phyloP scores from a whole-genome alignment of 108 stramenopile species.

The Cafeteria roenbergensis region DNA sequence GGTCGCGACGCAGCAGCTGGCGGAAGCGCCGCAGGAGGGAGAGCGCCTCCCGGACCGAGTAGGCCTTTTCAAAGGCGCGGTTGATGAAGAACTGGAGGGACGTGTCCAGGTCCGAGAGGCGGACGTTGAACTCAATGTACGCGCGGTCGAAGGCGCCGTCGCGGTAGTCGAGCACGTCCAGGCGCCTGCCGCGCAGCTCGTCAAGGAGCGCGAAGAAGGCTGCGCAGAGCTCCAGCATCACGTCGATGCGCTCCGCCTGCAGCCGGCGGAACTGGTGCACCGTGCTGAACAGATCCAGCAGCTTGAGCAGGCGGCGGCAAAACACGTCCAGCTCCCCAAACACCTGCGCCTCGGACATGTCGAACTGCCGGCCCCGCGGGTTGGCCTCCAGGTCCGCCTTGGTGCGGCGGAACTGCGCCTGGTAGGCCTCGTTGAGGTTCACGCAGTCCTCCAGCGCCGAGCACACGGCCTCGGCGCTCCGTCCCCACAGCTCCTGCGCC shows the following conservation, averaged over 20 bases:
- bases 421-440: conserved; percentile 44
- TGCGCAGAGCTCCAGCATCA: conserved; percentile 31
- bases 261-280: conserved; percentile 46
- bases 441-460: conserved; percentile 19
- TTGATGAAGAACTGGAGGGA: conserved; percentile 46
- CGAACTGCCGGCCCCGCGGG: conserved; percentile 46
- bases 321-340: conserved; percentile 54
- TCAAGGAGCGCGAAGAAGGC: conserved; percentile 29
- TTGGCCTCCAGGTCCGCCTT: conserved; percentile 38
- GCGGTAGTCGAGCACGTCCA: conserved; percentile 46
- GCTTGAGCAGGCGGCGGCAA: conserved; percentile 49
- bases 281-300: conserved; percentile 48
- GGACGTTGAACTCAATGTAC: conserved; percentile 49
- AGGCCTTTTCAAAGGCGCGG: conserved; percentile 39
- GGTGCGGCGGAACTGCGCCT: conserved; percentile 44
- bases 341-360: conserved; percentile 45
- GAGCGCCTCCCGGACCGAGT: conserved; percentile 39
- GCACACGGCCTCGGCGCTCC: conserved; percentile 1
- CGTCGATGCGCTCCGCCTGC: conserved; percentile 21
- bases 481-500: conserved; percentile 22
- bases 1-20: conserved; percentile 37
- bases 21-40: conserved; percentile 40
- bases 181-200: conserved; percentile 30
- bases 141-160: conserved; percentile 48
- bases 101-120: conserved; percentile 42